Evolutionary conservation across 108 stramenopile genomes (phyloP).

Genomic region (Nitzschia palea): DNA sequence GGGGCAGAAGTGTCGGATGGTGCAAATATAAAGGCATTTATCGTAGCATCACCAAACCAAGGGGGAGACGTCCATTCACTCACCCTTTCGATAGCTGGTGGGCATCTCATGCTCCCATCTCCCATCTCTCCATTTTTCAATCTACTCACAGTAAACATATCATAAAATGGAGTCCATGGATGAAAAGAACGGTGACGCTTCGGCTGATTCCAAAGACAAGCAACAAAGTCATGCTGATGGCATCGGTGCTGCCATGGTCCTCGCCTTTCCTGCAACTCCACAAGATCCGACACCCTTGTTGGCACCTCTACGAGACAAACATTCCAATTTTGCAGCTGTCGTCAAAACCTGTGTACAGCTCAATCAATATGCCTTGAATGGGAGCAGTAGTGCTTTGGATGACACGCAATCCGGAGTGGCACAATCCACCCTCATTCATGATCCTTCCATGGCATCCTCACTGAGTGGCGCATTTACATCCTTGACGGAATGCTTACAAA

Average conservation of each 20-base stretch:
- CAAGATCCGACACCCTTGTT: constrained; percentile 17
- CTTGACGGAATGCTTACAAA: constrained; percentile 38
- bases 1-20: no score
- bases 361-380: constrained; percentile 44
- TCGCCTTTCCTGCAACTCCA: constrained; percentile 7
- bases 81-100: no score
- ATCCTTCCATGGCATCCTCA: constrained; percentile 28
- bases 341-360: constrained; percentile 45
- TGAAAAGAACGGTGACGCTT: constrained; percentile 3
- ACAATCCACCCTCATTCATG: constrained; percentile 41
- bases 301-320: constrained; percentile 40
- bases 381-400: constrained; percentile 23
- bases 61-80: no score
- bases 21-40: no score
- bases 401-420: constrained; percentile 20
- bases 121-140: no score
- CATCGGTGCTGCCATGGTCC: constrained; percentile 7
- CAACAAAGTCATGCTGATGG: constrained; percentile 8
- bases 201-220: constrained; percentile 3
- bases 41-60: no score
- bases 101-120: no score
- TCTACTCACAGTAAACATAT: neutral
- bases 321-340: constrained; percentile 33
- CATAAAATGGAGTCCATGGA: constrained; percentile 18
- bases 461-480: constrained; percentile 26